Conservation (phyloP, 2,329 filamentous ascomycete genomes). For the Penicillium crustosum region DNA sequence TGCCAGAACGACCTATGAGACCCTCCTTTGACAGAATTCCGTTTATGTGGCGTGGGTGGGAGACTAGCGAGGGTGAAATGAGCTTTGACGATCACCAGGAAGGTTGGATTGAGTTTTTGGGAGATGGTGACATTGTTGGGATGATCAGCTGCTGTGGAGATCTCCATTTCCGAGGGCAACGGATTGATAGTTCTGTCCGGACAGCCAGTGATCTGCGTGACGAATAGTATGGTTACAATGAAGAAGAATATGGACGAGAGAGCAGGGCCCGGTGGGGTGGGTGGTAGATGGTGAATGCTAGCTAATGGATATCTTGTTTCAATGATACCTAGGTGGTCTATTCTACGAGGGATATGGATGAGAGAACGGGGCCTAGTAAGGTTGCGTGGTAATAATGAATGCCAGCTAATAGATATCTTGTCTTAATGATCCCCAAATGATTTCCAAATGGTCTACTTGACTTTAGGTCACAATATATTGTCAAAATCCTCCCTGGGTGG, state of each 20-base stretch:
- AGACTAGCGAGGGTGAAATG: not conserved
- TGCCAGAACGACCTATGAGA: not conserved
- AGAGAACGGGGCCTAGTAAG: not conserved
- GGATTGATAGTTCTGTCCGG: not conserved
- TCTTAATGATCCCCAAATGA: not conserved
- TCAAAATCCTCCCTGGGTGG: not conserved
- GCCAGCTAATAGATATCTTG: not conserved
- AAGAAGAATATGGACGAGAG: not conserved
- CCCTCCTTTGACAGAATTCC: not conserved
- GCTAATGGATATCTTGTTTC: not conserved
- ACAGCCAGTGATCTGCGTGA: not conserved
- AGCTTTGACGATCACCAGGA: not conserved
- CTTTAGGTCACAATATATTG: not conserved
- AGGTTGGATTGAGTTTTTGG: constrained; percentile 2
- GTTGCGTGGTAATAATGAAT: not conserved
- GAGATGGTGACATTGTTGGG: constrained; percentile 1
- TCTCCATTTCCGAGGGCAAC: not conserved
- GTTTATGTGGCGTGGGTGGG: not conserved
- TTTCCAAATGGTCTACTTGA: not conserved
- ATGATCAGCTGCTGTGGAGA: not conserved
- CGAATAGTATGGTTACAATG: not conserved
- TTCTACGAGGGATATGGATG: not conserved
- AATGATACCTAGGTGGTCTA: not conserved
- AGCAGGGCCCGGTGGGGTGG: not conserved
- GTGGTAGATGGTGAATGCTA: not conserved